Percentiles rank a stretch among this genome's conserved stretches.
These are phyloP conservation scores for Mitosporidium daphniae DNA, from an alignment of 371 early-diverging fungal genomes.

Conservation along the genomic window DNA sequence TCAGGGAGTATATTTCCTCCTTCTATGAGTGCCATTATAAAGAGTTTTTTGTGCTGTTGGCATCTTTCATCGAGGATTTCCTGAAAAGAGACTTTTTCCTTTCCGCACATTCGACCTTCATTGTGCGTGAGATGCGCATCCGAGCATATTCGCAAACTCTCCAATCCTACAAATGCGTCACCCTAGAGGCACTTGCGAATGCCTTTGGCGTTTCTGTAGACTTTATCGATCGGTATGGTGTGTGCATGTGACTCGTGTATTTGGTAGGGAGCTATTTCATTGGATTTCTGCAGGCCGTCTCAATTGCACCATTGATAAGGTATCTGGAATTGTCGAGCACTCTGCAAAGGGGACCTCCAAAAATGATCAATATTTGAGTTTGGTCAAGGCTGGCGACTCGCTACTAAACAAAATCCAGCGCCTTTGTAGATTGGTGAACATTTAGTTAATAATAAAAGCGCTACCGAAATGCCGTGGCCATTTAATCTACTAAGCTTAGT, in stretches of 20 bases:
- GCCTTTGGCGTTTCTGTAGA: constrained; percentile 77
- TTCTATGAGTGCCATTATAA: constrained; percentile 70
- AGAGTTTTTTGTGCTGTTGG: constrained; percentile 41
- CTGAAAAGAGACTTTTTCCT: constrained; percentile 24
- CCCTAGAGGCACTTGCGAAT: constrained; percentile 71
- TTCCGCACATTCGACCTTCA: constrained; percentile 40
- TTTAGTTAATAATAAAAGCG: too few relatives aligned
- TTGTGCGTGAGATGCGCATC: constrained; percentile 87
- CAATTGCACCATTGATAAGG: constrained; percentile 91
- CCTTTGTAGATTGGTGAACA: too few relatives aligned
- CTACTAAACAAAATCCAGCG: constrained; percentile 58
- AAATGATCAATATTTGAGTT: constrained; percentile 68
- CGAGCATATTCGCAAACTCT: constrained; percentile 78
- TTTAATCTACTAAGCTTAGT: too few relatives aligned
- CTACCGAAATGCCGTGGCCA: too few relatives aligned
- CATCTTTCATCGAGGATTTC: constrained; percentile 23
- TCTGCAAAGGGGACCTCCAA: constrained; percentile 77
- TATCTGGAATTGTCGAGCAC: constrained; percentile 74
- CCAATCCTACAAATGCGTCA: constrained; percentile 73
- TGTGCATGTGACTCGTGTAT: not conserved
- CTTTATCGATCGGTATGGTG: constrained; percentile 54
- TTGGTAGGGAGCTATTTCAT: constrained; percentile 38
- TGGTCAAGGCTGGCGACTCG: constrained; percentile 77
- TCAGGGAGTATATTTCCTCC: constrained; percentile 38
- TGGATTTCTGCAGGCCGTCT: constrained; percentile 83